Evolutionary conservation across 805 yeast genomes (phyloP), one percentile per base, ranked within the genome.

Genomic region (Lachancea lanzarotensis): DNA sequence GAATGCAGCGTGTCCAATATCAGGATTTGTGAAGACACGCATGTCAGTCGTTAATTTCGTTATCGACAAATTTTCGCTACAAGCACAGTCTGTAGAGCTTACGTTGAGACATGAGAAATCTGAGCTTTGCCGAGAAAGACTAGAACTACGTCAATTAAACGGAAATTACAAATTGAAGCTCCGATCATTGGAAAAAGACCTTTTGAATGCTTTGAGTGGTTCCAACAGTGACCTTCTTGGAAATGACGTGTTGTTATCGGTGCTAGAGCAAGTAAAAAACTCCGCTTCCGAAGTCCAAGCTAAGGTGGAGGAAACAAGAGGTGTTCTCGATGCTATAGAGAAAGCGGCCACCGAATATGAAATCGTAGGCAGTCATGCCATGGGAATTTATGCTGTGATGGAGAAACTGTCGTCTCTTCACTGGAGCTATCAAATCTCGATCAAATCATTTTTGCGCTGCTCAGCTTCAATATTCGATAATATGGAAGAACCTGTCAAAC

Each of bases 31-130:
- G n/a, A 55, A 74, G 12, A 70, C 89, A 13, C 68, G 93, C 45
- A 75, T 84, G 10, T 68, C 81, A 2, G 56, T 80, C 10, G 69
- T 86, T 16, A 86, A 87, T 61, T 91, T 82, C 61, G 73, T 89
- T 0, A 67, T 84, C n/a, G 84, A 95, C 0, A 70, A 75, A 35
- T 75, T 79, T 38, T 80, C 82, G 38, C 64, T 90, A 40, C 81
- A 83, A 46, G 71, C 74, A 25, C 82, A 82, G 50, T 70, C 84
- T 0, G 63, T 86, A 45, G 78, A 82, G 48, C 61, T 73, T 42
- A 68, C 84, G 0, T 63, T 91, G 33, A 60, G 67, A 26, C 62
- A 67, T 10, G 76, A 77, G 48, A 69, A 73, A 22, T 95, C 96
- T 0, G 91, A 82, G 8, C 60, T 86, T 7, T 88, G 84, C 42